phyloP scores from a whole-genome alignment of 805 yeast species.

The Dipodascus geniculatus region DNA sequence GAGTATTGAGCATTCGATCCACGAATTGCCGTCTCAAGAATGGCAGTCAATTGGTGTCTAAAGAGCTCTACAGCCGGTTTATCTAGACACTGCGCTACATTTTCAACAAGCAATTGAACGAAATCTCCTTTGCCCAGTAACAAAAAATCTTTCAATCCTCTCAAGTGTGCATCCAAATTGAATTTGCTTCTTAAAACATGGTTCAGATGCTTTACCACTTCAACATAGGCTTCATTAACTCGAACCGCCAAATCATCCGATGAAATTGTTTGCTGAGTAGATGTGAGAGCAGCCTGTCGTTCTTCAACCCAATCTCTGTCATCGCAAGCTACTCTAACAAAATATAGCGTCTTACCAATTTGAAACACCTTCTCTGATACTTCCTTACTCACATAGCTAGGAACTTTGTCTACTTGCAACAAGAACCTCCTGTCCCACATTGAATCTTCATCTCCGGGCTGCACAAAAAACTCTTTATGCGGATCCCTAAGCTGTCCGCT shows the following conservation, averaged over 20 bases:
- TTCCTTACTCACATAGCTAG: constrained; percentile 25
- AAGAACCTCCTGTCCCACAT: constrained; percentile 17
- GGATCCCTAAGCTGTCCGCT: constrained; percentile 44
- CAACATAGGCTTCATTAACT: constrained; percentile 31
- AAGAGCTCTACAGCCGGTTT: constrained; percentile 54
- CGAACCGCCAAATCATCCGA: constrained; percentile 15
- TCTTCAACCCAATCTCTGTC: constrained; percentile 53
- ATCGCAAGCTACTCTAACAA: constrained; percentile 50
- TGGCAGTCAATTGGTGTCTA: constrained; percentile 51
- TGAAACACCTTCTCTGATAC: constrained; percentile 23
- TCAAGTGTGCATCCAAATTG: constrained; percentile 41
- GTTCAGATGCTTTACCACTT: constrained; percentile 42
- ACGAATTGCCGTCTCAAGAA: constrained; percentile 52
- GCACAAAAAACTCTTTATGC: constrained; percentile 52
- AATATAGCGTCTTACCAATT: constrained; percentile 62
- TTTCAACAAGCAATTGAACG: constrained; percentile 48
- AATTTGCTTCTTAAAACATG: constrained; percentile 37
- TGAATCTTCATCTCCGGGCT: constrained; percentile 11
- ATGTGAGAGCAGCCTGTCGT: constrained; percentile 22
- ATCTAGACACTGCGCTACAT: constrained; percentile 41
- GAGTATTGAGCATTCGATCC: constrained; percentile 25
- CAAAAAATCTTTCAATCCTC: constrained; percentile 50
- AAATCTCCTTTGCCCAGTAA: constrained; percentile 75
- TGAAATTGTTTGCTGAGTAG: constrained; percentile 14
- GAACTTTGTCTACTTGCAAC: constrained; percentile 23